These are phyloP conservation scores for Neurospora sp. DNA, from an alignment of 495 filamentous ascomycete genomes.

Conservation along the genomic window DNA sequence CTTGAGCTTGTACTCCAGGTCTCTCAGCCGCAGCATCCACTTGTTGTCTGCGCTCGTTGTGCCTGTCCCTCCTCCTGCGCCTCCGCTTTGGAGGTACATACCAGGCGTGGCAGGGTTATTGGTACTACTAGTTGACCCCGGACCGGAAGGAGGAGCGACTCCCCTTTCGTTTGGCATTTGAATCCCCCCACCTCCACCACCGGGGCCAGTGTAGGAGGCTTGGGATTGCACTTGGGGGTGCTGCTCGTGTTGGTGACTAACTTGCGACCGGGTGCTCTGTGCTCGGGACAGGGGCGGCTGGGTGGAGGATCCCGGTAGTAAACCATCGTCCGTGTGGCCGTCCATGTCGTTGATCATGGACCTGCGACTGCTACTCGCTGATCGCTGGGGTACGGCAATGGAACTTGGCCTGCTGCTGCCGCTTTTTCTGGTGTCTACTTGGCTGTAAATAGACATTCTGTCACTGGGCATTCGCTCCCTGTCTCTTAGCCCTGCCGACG, in stretches of 20 bases:
- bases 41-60: slow-evolving; percentile 41
- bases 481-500: slow-evolving; percentile 37
- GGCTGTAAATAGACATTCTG: slow-evolving; percentile 14
- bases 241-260: neutral
- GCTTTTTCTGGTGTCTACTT: slow-evolving; percentile 25
- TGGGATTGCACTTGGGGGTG: slow-evolving; percentile 3
- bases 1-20: slow-evolving; percentile 82
- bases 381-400: slow-evolving; percentile 8
- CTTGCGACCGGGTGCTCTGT: neutral
- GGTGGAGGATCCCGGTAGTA: neutral
- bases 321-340: neutral
- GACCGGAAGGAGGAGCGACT: neutral
- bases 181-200: neutral
- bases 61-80: neutral
- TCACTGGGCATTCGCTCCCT: slow-evolving; percentile 21
- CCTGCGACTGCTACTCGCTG: slow-evolving; percentile 2
- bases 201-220: neutral
- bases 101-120: neutral
- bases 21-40: slow-evolving; percentile 75
- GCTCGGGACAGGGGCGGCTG: neutral
- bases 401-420: slow-evolving; percentile 17
- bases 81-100: neutral
- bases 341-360: neutral
- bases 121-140: neutral
- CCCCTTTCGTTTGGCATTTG: neutral